These are phyloP conservation scores for Saitozyma podzolica DNA, from an alignment of 768 basidiomycete genomes.

Conservation along the genomic window DNA sequence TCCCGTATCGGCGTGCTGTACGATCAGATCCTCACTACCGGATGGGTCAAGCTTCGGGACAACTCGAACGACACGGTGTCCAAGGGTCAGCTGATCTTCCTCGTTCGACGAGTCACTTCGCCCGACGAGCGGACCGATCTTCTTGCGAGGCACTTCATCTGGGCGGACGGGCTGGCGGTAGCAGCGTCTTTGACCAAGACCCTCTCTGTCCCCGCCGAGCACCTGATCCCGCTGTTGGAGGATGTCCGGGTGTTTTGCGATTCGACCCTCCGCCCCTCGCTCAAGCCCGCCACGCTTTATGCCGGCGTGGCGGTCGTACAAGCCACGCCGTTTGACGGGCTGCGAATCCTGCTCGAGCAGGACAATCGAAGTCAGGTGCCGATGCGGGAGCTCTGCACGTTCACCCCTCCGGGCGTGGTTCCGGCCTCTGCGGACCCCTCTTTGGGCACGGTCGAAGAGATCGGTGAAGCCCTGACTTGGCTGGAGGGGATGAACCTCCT, in stretches of 20 bases:
- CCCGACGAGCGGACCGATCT: constrained; percentile 40
- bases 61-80: constrained; percentile 46
- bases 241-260: constrained; percentile 46
- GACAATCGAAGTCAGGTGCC: constrained; percentile 48
- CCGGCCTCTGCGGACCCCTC: constrained; percentile 15
- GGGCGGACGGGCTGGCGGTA: constrained; percentile 48
- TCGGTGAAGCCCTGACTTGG: constrained; percentile 48
- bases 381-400: constrained; percentile 45
- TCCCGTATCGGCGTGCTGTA: constrained; percentile 50
- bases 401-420: constrained; percentile 6
- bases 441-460: constrained; percentile 48
- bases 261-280: constrained; percentile 25
- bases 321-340: constrained; percentile 52
- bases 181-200: constrained; percentile 43
- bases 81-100: constrained; percentile 53
- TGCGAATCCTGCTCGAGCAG: constrained; percentile 47
- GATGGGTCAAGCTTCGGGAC: constrained; percentile 41
- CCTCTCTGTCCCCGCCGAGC: constrained; percentile 45
- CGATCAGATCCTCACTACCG: constrained; percentile 53
- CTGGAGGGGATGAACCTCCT: constrained; percentile 49
- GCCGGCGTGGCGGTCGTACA: constrained; percentile 50
- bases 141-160: constrained; percentile 48
- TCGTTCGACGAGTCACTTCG: constrained; percentile 45
- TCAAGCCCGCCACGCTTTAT: constrained; percentile 47
- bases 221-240: constrained; percentile 44